phyloP scores from a whole-genome alignment of 176 grass and related monocot genomes.

The Musa beccarii region DNA sequence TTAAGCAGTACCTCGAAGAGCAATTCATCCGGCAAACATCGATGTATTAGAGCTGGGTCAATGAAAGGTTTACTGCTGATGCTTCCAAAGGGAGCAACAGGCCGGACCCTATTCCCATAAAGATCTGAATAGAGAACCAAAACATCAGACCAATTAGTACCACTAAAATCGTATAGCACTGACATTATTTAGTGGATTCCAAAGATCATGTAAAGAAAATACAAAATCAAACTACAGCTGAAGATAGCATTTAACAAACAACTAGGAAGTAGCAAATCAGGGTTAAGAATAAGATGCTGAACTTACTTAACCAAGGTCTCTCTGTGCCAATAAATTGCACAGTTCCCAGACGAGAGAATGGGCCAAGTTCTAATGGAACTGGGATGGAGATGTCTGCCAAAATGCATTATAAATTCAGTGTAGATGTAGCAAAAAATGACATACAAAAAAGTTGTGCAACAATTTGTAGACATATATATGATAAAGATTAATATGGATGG shows the following conservation, averaged over 20 bases:
- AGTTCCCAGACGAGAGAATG: slow-evolving; percentile 45
- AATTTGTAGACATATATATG: no score
- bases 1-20: slow-evolving; percentile 55
- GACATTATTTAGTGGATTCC: neutral
- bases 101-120: slow-evolving; percentile 80
- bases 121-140: slow-evolving; percentile 43
- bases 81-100: slow-evolving; percentile 57
- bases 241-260: neutral
- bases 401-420: neutral
- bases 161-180: neutral
- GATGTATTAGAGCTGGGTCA: slow-evolving; percentile 79
- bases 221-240: neutral
- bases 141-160: neutral
- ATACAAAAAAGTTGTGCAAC: no score
- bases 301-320: slow-evolving; percentile 93
- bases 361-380: slow-evolving; percentile 39
- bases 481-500: no score
- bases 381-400: slow-evolving; percentile 62
- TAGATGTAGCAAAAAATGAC: no score
- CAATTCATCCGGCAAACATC: slow-evolving; percentile 71
- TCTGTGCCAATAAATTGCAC: slow-evolving; percentile 63
- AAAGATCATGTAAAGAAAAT: neutral
- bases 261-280: neutral
- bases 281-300: neutral
- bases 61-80: slow-evolving; percentile 47